Base-by-base conservation (phyloP, 345 rosid species). In the Eucalyptus camaldulensis region DNA sequence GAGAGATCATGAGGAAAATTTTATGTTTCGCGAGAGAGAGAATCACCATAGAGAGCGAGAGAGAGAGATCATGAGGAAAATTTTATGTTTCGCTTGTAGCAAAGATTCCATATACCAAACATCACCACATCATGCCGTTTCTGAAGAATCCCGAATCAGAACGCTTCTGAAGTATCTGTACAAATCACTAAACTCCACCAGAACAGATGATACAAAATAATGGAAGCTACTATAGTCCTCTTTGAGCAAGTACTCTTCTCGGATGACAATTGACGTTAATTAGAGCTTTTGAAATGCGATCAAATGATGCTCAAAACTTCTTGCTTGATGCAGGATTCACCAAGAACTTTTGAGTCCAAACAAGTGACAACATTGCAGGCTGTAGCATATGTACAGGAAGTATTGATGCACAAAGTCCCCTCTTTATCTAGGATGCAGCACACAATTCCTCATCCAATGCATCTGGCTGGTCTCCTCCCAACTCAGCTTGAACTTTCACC, bases 401-500 rank as follows among this genome's bases (percentile, higher is more conserved):
- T 21, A 76, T 76, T 0, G 16, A 11, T 76, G 47, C 47, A 24
- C 2, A 76, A 76, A 76, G 5, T 37, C 47, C 29, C 85, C 85
- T 10, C 85, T 37, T 40, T 21, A 40, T 76, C 45, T 76, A 76
- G 45, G 83, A 15, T 76, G 47, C 45, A 76, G 14, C 29, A 76
- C 83, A 19, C 47, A 76, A 76, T 60, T 87, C 54, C 43, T 29
- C 81, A 86, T 88, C 86, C 80, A 24, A 67, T 87, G 83, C 13
- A 88, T 91, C 90, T 29, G 86, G 91, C 53, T 85, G 31, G 60
- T 76, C n/a, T 88, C 88, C 88, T 86, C 90, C 91, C 76, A 11
- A 33, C 86, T 88, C 92, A 40, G 93, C 90, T 81, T 91, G 90
- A 62, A 80, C 29, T 22, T 86, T 89, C 60, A 92, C 90, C 87